Evolutionary conservation across 768 basidiomycete genomes (phyloP).

Genomic region (Mycena sanguinolenta): DNA sequence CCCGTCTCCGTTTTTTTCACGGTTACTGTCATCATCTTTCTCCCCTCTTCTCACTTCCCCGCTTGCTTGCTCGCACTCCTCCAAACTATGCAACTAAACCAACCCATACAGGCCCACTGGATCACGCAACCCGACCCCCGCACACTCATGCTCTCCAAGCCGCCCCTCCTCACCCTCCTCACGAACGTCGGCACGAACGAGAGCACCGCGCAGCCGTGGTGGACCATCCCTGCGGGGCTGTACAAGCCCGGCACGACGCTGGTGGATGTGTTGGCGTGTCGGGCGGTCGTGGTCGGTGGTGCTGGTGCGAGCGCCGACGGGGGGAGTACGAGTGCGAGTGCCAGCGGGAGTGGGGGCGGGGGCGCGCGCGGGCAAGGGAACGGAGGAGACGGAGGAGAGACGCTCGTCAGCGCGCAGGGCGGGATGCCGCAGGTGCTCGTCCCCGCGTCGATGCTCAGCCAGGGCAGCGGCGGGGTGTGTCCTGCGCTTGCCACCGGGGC

Average conservation of each 20-base stretch:
- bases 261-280: slow-evolving; percentile 69
- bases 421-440: slow-evolving; percentile 62
- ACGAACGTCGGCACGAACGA: slow-evolving; percentile 60
- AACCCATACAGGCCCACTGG: slow-evolving; percentile 59
- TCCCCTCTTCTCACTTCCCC: neutral
- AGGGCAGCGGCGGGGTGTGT: slow-evolving; percentile 28
- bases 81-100: neutral
- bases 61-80: neutral
- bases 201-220: slow-evolving; percentile 46
- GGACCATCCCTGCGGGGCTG: slow-evolving; percentile 57
- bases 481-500: slow-evolving; percentile 29
- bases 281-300: slow-evolving; percentile 46
- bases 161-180: slow-evolving; percentile 67
- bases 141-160: slow-evolving; percentile 65
- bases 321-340: no score
- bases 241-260: slow-evolving; percentile 58
- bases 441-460: slow-evolving; percentile 38
- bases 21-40: neutral
- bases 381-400: no score
- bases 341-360: neutral
- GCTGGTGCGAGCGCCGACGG: no score
- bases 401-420: slow-evolving; percentile 51
- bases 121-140: slow-evolving; percentile 53
- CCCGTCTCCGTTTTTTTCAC: neutral
- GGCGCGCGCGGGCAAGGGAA: slow-evolving; percentile 44